Percentiles rank a stretch among this genome's conserved stretches.
These are phyloP conservation scores for Candida orba DNA, from an alignment of 805 yeast genomes.

Conservation along the genomic window DNA sequence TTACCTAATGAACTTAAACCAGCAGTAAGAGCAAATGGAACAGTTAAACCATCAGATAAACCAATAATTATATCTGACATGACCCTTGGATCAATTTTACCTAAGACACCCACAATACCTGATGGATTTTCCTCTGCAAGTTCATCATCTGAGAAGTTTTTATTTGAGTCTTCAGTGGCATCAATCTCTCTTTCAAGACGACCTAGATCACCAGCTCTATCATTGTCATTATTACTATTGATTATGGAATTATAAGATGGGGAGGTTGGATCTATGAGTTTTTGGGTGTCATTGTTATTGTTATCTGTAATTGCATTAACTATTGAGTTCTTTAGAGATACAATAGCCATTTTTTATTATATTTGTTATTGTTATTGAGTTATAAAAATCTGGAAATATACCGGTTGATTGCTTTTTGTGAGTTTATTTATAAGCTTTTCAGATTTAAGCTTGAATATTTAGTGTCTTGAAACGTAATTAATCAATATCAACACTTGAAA, in stretches of 20 bases:
- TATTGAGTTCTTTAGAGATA: slow-evolving; percentile 21
- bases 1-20: slow-evolving; percentile 90
- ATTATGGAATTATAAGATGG: slow-evolving; percentile 11
- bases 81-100: slow-evolving; percentile 77
- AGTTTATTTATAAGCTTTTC: too few species aligned
- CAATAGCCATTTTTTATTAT: slow-evolving; percentile 17
- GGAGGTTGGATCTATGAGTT: slow-evolving; percentile 10
- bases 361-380: too few species aligned
- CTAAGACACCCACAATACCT: slow-evolving; percentile 23
- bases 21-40: slow-evolving; percentile 97
- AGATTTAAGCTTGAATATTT: too few species aligned
- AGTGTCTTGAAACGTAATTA: too few species aligned
- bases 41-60: slow-evolving; percentile 90
- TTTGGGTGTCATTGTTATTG: slow-evolving; percentile 3
- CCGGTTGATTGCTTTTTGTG: too few species aligned
- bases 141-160: slow-evolving; percentile 6
- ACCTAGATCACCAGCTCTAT: slow-evolving; percentile 11
- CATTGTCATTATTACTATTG: not conserved
- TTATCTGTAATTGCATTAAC: slow-evolving; percentile 10
- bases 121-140: slow-evolving; percentile 5
- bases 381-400: too few species aligned
- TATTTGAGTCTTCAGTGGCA: slow-evolving; percentile 1
- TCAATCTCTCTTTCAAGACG: slow-evolving; percentile 4
- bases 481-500: too few species aligned
- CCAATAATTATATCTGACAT: slow-evolving; percentile 94